Percentiles rank a stretch among this genome's conserved stretches.
These are phyloP conservation scores for Tricholoma hemisulphureum DNA, from an alignment of 768 basidiomycete genomes.

Conservation along the genomic window DNA sequence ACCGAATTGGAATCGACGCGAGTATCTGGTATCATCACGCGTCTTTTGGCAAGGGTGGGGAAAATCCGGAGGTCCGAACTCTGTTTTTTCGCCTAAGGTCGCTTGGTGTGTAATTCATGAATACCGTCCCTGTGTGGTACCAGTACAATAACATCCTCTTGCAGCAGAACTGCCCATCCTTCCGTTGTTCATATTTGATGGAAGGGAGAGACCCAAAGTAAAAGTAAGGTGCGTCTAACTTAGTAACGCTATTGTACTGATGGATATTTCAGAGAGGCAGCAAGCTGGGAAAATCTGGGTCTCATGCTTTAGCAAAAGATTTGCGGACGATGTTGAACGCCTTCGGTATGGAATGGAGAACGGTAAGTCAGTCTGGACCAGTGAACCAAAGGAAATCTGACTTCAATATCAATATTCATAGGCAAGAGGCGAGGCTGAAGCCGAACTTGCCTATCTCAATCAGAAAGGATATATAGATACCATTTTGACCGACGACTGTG, in stretches of 20 bases:
- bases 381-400: background rate
- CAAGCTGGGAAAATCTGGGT: constrained; percentile 44
- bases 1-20: constrained; percentile 66
- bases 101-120: constrained; percentile 39
- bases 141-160: background rate
- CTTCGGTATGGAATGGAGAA: constrained; percentile 51
- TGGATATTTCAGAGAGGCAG: constrained; percentile 21
- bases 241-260: constrained; percentile 18
- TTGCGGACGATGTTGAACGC: constrained; percentile 57
- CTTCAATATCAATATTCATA: constrained; percentile 4
- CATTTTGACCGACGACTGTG: constrained; percentile 49
- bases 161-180: constrained; percentile 46
- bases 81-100: constrained; percentile 64
- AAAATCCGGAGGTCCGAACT: constrained; percentile 70
- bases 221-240: constrained; percentile 47
- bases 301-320: constrained; percentile 39
- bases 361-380: constrained; percentile 53
- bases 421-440: constrained; percentile 60
- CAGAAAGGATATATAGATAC: constrained; percentile 42
- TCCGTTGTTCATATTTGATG: constrained; percentile 76
- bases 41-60: constrained; percentile 55
- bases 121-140: constrained; percentile 19
- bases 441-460: constrained; percentile 49
- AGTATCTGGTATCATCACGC: constrained; percentile 70
- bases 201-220: constrained; percentile 58